Evolutionary conservation across 2,329 filamentous ascomycete genomes (phyloP), one percentile per base, ranked within the genome.

Genomic region (Cercospora sp.): DNA sequence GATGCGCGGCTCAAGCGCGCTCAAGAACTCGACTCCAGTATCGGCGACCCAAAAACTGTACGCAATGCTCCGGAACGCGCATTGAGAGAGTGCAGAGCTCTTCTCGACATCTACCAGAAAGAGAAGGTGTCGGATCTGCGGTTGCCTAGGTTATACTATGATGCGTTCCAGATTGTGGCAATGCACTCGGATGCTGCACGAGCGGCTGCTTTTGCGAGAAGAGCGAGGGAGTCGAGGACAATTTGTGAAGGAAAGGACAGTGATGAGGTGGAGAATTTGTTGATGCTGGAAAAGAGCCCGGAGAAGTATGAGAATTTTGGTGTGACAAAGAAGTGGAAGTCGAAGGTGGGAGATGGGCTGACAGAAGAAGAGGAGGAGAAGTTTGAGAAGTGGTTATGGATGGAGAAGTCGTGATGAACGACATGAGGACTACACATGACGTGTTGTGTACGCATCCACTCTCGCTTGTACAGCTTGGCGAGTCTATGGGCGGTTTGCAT

Each of bases 141-240:
- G 7, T 48, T 75, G 9, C 71, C 73, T 2, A 64, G 73, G 28
- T 36, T 74, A 31, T 72, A 71, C 39, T 74, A 74, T 55, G 73
- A 75, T 63, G 73, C 71, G 2, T 74, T 75, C 33, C 72, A 75
- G 61, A 74, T 75, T 10, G 72, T 67, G 36, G 72, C 69, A 13
- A 71, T 73, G 72, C 73, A 75, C 53, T 63, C 66, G 3, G 72
- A 75, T 57, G 59, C 20, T 9, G 72, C 68, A 13, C 61, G 72
- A 26, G 72, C 71, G 6, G 60, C 61, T 3, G 66, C 64, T 1
- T 75, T 75, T 58, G 72, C 72, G 9, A 60, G 53, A 23, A 66
- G 65, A 6, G 69, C 69, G 28, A 30, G 67, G 3, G 67, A 72
- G 8, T 64, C 71, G 12, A 68, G 72, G 33, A 63, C 58, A 16